These are phyloP conservation scores for Microthlaspi erraticum DNA, from an alignment of 345 rosid species.

Conservation along the genomic window DNA sequence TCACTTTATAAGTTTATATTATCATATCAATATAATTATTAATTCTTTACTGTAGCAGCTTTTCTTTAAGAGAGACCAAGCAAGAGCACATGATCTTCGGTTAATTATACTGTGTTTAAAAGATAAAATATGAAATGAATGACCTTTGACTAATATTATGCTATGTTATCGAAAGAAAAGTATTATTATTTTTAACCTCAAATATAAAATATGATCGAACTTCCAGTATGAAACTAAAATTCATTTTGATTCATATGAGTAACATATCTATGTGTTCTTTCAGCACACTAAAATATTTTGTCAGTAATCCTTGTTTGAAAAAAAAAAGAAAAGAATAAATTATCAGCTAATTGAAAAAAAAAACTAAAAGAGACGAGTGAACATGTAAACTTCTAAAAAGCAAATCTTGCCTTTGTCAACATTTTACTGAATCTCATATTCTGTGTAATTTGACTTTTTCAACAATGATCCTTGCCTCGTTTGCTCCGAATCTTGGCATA, in stretches of 20 bases:
- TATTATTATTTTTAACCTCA: not conserved
- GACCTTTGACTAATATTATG: constrained; percentile 2
- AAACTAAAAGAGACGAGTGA: no score
- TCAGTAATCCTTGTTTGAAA: no score
- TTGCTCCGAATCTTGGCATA: constrained; percentile 20
- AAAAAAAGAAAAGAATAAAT: no score
- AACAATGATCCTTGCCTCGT: constrained; percentile 26
- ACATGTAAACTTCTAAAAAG: no score
- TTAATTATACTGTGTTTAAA: constrained; percentile 22
- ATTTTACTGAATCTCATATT: not conserved
- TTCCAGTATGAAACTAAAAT: no score
- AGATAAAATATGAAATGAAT: constrained; percentile 8
- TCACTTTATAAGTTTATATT: constrained; percentile 20
- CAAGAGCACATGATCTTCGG: constrained; percentile 43
- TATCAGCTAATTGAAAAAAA: no score
- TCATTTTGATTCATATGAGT: no score
- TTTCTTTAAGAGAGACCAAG: constrained; percentile 6
- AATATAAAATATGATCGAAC: not conserved
- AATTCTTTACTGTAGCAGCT: constrained; percentile 14
- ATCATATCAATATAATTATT: constrained; percentile 21
- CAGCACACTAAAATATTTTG: no score
- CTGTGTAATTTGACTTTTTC: constrained; percentile 21
- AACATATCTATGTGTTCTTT: no score
- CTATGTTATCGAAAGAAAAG: not conserved
- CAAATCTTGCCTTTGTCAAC: not conserved